phyloP scores from a whole-genome alignment of 768 basidiomycete species.

The Russula foetens region DNA sequence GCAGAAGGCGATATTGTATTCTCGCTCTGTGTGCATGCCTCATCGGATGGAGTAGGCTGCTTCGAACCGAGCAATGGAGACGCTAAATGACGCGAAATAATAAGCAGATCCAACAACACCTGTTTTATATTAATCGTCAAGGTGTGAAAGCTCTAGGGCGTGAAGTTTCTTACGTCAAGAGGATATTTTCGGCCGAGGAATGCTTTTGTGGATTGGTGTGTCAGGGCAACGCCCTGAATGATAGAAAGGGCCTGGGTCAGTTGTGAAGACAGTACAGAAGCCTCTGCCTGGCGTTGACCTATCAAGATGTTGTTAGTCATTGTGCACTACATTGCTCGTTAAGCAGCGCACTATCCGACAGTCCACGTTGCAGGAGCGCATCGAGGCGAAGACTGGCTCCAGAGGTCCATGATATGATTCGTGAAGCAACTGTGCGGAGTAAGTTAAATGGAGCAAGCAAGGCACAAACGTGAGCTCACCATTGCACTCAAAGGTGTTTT shows the following conservation, averaged over 20 bases:
- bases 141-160: background rate
- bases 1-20: slow-evolving; percentile 1
- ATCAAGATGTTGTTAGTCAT: background rate
- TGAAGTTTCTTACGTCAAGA: slow-evolving; percentile 47
- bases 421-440: slow-evolving; percentile 48
- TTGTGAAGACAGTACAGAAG: slow-evolving; percentile 40
- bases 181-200: slow-evolving; percentile 61
- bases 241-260: slow-evolving; percentile 54
- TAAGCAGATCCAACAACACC: slow-evolving; percentile 66
- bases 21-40: slow-evolving; percentile 18
- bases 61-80: slow-evolving; percentile 16
- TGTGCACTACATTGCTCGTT: background rate
- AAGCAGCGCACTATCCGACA: slow-evolving; percentile 34
- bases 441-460: background rate
- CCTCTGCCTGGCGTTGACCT: slow-evolving; percentile 38
- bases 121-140: slow-evolving; percentile 24
- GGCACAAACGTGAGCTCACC: slow-evolving; percentile 35
- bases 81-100: slow-evolving; percentile 56
- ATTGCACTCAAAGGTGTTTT: slow-evolving; percentile 80
- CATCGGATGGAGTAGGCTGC: slow-evolving; percentile 24
- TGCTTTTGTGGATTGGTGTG: slow-evolving; percentile 57
- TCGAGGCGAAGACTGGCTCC: slow-evolving; percentile 45
- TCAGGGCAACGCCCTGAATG: slow-evolving; percentile 68
- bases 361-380: slow-evolving; percentile 35
- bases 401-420: slow-evolving; percentile 57